Conservation (phyloP, 352 stramenopile species). For the Pythium dissimile region DNA sequence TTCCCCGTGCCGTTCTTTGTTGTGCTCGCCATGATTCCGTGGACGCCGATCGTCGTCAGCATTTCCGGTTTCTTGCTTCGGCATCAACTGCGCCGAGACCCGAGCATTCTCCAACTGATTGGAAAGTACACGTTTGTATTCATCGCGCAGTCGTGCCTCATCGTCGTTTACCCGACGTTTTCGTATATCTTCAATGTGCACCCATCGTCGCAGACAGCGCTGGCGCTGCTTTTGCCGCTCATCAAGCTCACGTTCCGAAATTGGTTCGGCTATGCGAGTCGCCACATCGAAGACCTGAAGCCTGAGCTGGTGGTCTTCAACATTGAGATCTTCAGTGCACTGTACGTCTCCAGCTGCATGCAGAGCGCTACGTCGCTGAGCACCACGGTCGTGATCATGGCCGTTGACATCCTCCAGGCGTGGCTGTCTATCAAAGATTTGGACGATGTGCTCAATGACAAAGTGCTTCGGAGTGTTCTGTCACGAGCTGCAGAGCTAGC, state of each 20-base stretch:
- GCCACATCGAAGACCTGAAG: constrained; percentile 23
- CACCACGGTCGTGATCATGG: constrained; percentile 21
- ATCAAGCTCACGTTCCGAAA: constrained; percentile 37
- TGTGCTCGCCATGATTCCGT: constrained; percentile 9
- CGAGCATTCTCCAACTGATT: neutral
- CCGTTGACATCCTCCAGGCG: constrained; percentile 14
- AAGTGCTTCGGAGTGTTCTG: neutral
- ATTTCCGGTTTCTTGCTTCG: constrained; percentile 1
- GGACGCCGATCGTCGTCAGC: neutral
- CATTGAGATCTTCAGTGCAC: constrained; percentile 36
- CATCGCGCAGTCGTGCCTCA: constrained; percentile 7
- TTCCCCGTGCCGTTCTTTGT: constrained; percentile 20
- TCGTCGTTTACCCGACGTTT: constrained; percentile 17
- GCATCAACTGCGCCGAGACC: neutral
- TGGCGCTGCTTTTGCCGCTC: constrained; percentile 25
- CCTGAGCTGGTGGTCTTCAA: constrained; percentile 26
- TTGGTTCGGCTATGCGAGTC: constrained; percentile 14
- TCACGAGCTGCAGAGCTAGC: too few species aligned
- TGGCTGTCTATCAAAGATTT: constrained; percentile 21
- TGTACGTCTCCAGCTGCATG: constrained; percentile 33
- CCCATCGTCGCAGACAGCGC: neutral
- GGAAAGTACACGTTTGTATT: constrained; percentile 12
- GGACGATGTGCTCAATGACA: constrained; percentile 8
- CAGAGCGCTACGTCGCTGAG: constrained; percentile 20
- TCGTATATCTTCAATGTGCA: constrained; percentile 11